Conservation (phyloP, 148 eudicot species). For the Dianthus caryophyllus region DNA sequence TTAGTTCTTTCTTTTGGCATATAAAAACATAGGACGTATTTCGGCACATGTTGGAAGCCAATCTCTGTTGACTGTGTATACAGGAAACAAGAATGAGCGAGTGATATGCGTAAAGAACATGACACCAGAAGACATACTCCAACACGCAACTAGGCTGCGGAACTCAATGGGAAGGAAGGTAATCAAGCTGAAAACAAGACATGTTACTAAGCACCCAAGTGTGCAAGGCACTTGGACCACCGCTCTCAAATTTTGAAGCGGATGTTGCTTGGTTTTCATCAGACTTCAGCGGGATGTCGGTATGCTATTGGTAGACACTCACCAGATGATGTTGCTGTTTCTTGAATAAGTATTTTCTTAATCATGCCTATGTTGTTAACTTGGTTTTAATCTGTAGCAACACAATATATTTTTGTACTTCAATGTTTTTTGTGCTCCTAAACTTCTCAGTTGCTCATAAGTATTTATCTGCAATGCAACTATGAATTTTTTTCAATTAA, state of each 20-base stretch:
- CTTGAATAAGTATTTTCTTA: not conserved
- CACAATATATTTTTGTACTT: too few species aligned
- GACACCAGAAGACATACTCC: constrained; percentile 62
- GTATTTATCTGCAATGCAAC: too few species aligned
- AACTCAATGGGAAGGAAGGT: constrained; percentile 86
- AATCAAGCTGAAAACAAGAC: constrained; percentile 81
- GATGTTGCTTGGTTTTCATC: not conserved
- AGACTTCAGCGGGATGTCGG: not conserved
- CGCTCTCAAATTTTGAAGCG: constrained; percentile 33
- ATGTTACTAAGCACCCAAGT: constrained; percentile 73
- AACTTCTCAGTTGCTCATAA: too few species aligned
- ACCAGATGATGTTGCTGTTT: not conserved
- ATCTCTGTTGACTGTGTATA: not conserved
- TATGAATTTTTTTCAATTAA: too few species aligned
- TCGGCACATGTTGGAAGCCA: not conserved
- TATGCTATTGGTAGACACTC: not conserved
- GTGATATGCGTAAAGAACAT: constrained; percentile 76
- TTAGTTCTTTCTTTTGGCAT: not conserved
- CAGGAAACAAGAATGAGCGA: constrained; percentile 64
- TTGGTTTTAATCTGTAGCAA: not conserved
- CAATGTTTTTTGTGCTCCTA: too few species aligned
- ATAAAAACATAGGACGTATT: too few species aligned
- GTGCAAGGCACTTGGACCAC: constrained; percentile 66
- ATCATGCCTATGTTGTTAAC: not conserved
- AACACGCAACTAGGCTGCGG: constrained; percentile 70